These are phyloP conservation scores for Kluyveromyces siamensis DNA, from an alignment of 805 yeast genomes.

Conservation along the genomic window DNA sequence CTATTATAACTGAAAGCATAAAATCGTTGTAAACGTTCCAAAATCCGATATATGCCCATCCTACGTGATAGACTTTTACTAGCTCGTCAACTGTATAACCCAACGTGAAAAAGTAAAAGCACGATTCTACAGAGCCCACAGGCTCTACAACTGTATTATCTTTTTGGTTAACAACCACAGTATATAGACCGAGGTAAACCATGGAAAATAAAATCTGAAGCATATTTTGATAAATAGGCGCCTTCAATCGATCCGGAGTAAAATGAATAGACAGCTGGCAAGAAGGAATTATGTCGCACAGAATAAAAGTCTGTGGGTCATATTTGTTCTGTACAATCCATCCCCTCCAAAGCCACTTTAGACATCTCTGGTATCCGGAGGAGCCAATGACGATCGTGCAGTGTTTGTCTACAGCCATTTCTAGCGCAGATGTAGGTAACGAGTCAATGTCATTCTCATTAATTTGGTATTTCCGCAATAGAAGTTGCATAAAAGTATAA, in stretches of 20 bases:
- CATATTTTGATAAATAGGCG: constrained; percentile 74
- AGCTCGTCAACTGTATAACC: constrained; percentile 64
- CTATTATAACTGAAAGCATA: constrained; percentile 47
- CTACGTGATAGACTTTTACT: constrained; percentile 67
- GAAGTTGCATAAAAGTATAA: constrained; percentile 56
- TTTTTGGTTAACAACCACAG: constrained; percentile 55
- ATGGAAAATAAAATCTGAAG: constrained; percentile 62
- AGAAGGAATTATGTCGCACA: constrained; percentile 52
- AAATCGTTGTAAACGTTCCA: constrained; percentile 72
- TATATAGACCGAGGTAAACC: constrained; percentile 50
- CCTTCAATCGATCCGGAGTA: constrained; percentile 73
- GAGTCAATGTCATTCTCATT: constrained; percentile 53
- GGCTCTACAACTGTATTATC: constrained; percentile 25
- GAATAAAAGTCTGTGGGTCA: constrained; percentile 60
- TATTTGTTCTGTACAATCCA: constrained; percentile 73
- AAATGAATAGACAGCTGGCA: constrained; percentile 53
- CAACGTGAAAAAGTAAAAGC: constrained; percentile 56
- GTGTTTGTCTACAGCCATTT: constrained; percentile 80
- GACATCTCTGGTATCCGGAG: constrained; percentile 75
- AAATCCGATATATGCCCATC: constrained; percentile 60
- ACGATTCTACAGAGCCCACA: constrained; percentile 40
- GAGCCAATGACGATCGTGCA: constrained; percentile 69
- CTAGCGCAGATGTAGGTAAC: constrained; percentile 66
- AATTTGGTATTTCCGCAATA: constrained; percentile 67
- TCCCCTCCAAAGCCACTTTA: constrained; percentile 89